phyloP scores from a whole-genome alignment of 2,329 filamentous ascomycete genomes.

The Zymoseptoria tritici region DNA sequence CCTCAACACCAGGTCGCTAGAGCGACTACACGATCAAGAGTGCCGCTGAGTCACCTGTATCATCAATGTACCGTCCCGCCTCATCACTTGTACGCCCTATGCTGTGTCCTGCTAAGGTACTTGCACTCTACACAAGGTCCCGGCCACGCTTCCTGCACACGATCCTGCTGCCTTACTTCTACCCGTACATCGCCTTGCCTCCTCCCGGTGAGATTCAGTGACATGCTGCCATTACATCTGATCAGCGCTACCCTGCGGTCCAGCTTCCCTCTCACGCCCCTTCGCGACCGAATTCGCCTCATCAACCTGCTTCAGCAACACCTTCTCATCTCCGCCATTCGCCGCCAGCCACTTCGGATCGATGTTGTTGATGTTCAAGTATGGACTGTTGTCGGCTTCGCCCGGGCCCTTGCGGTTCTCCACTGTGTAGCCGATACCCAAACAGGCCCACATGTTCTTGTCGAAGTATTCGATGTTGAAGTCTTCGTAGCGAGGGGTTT shows the following conservation, averaged over 20 bases:
- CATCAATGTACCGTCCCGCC: no score
- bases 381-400: constrained; percentile 32
- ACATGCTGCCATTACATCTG: no score
- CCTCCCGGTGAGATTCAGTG: no score
- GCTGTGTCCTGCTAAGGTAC: no score
- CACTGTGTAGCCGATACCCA: constrained; percentile 36
- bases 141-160: no score
- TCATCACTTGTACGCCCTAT: no score
- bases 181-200: no score
- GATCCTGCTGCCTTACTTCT: no score
- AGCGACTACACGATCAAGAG: no score
- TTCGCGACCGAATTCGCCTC: constrained; percentile 7
- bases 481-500: constrained; percentile 37
- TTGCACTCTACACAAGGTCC: no score
- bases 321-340: constrained; percentile 20
- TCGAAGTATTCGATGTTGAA: constrained; percentile 36
- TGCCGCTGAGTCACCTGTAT: no score
- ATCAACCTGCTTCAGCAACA: constrained; percentile 14
- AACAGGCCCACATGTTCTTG: constrained; percentile 36
- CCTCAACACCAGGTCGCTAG: no score
- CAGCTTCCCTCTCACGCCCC: neutral
- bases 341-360: constrained; percentile 35
- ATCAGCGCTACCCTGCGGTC: neutral
- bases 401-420: constrained; percentile 20
- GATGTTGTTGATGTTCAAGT: constrained; percentile 34